phyloP scores from a whole-genome alignment of 768 basidiomycete genomes.

The Mycena filopes region DNA sequence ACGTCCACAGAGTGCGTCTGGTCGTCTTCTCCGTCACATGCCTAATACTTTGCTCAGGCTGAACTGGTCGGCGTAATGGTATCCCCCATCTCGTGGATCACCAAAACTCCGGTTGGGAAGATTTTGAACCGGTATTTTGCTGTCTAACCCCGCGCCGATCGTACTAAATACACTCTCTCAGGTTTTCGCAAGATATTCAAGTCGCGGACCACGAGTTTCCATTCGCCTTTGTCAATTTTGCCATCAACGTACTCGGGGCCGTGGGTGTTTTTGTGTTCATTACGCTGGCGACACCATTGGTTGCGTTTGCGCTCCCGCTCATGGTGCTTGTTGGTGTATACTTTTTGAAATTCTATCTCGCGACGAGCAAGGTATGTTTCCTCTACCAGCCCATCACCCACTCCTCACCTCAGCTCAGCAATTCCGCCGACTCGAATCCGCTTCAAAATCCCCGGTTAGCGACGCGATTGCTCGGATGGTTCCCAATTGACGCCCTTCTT shows the following conservation, averaged over 20 bases:
- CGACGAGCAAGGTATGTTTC: conserved; percentile 28
- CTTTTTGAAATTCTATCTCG: conserved; percentile 22
- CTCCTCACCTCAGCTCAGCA: conserved; percentile 5
- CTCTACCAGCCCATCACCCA: too few species aligned
- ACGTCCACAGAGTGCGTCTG: conserved; percentile 11
- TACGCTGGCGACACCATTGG: conserved; percentile 17
- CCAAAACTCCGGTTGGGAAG: conserved; percentile 20
- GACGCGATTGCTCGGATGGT: not conserved
- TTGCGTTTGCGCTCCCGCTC: conserved; percentile 16
- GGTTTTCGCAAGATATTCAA: conserved; percentile 29
- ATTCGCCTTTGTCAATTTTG: conserved; percentile 22
- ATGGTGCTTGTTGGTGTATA: conserved; percentile 7
- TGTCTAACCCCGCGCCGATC: too few species aligned
- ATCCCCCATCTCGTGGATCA: conserved; percentile 27
- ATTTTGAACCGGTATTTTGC: conserved; percentile 24
- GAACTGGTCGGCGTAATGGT: conserved; percentile 20
- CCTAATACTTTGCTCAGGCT: not conserved
- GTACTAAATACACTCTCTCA: not conserved
- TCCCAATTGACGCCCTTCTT: not conserved
- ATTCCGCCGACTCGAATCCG: conserved; percentile 24
- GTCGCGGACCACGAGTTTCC: conserved; percentile 23
- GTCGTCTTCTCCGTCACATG: not conserved
- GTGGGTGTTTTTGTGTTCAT: conserved; percentile 22
- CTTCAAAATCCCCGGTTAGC: conserved; percentile 24
- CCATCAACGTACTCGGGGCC: conserved; percentile 7